Percentiles rank a stretch among this genome's conserved stretches.
phyloP scores from a whole-genome alignment of 139 green algal genomes.

The Chlorella sorokiniana region DNA sequence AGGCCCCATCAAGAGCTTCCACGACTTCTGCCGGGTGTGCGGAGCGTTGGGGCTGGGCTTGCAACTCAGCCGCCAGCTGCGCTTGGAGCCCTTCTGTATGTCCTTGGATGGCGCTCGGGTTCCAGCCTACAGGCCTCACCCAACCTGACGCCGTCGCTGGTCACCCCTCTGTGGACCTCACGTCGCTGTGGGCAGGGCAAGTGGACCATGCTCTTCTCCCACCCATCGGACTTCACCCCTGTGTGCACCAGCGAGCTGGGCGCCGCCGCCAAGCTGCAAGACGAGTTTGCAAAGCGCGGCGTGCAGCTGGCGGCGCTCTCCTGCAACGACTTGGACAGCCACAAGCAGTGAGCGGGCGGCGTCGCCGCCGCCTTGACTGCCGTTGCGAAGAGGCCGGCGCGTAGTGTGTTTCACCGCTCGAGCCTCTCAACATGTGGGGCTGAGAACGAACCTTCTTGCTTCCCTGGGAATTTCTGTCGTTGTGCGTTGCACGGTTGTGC shows the following conservation, averaged over 20 bases:
- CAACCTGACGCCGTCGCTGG: no score
- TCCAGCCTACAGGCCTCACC: no score
- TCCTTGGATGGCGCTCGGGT: no score
- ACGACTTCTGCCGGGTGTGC: conserved; percentile 20
- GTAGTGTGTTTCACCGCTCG: no score
- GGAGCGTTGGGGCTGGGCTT: neutral
- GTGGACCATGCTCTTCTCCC: conserved; percentile 69
- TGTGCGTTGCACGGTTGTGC: no score
- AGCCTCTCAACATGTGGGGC: no score
- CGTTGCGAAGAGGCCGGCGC: no score
- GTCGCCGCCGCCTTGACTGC: neutral
- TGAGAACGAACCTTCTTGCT: no score
- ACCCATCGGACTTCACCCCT: conserved; percentile 65
- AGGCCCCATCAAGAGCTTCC: conserved; percentile 49
- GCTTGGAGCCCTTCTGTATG: no score
- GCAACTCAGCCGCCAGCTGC: no score
- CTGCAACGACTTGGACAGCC: conserved; percentile 65
- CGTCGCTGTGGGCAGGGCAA: neutral
- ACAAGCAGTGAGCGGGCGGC: conserved; percentile 51
- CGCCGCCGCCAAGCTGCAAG: conserved; percentile 49
- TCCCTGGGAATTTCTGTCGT: no score
- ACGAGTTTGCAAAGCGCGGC: conserved; percentile 48
- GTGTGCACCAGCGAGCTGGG: conserved; percentile 70
- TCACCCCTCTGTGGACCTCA: neutral
- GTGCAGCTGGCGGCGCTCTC: conserved; percentile 68